Evolutionary conservation across 1,284 basidiomycete species (phyloP), one percentile per base, ranked within the genome.

Genomic region (Coniferiporia sulphurascens): DNA sequence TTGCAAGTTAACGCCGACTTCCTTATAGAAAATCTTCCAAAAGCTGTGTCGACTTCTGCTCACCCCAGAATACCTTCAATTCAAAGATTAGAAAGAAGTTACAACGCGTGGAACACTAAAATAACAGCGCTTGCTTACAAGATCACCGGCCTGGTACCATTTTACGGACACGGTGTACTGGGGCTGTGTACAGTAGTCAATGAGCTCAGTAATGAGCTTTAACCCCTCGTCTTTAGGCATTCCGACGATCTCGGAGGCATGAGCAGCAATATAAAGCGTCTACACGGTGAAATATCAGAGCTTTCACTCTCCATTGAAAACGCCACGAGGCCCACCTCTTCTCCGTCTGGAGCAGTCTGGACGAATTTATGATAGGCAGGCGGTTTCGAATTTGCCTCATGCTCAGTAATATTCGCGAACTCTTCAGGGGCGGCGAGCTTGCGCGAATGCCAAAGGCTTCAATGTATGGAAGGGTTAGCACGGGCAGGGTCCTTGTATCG

Each of bases 181-280:
- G 6, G 66, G 65, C 48, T 70, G 64, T 5, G 64, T 68, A 10
- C 65, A 68, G 55, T 68, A 63, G 34, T 62, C 62, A 13, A 70
- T 57, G 2, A 72, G 64, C 50, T 69, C 65, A 35, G 64, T 55
- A n/a, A 72, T 65, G 53, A 69, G 52, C 54, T 63, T 60, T 35
- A 64, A 62, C 43, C 67, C 63, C 48, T 68, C 65, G n/a, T 68
- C 66, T 32, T 67, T 55, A 1, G 63, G 57, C 63, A 65, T 62
- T 8, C 65, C 67, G 17, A 67, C 65, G 38, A 69, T 61, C 22
- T 65, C 62, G 35, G 67, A 62, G 10, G 66, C 64, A 55, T 70
- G 69, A 9, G 63, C 63, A 0, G 67, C 67, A n/a, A 71, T 67
- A 63, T 68, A 70, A 19, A 71, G 60, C n/a, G 65, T 66, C 58